Percentiles rank a stretch among this genome's conserved stretches.
These are phyloP conservation scores for Aciculoconidium aculeatum DNA, from an alignment of 805 yeast species.

Conservation along the genomic window DNA sequence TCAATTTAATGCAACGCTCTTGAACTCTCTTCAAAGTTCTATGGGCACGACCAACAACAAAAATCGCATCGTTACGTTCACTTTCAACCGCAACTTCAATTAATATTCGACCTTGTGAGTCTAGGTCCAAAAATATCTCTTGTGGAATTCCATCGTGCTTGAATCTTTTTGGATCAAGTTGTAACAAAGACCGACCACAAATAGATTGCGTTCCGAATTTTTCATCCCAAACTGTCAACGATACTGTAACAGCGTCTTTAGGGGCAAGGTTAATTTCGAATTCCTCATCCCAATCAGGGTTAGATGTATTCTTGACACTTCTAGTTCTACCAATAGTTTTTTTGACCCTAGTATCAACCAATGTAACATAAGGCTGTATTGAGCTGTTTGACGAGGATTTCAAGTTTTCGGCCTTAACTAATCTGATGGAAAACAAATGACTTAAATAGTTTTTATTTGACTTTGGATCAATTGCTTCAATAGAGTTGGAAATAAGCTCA, in stretches of 20 bases:
- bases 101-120: conserved; percentile 61
- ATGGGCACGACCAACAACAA: conserved; percentile 71
- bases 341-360: conserved; percentile 50
- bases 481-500: conserved; percentile 43
- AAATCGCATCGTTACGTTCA: conserved; percentile 75
- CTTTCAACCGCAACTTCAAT: conserved; percentile 71
- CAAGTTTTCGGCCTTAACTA: conserved; percentile 60
- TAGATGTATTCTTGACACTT: conserved; percentile 50
- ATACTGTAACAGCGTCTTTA: conserved; percentile 39
- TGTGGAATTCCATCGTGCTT: conserved; percentile 65
- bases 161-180: conserved; percentile 57
- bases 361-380: conserved; percentile 55
- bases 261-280: conserved; percentile 51
- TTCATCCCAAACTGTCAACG: conserved; percentile 70
- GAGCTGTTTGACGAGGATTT: conserved; percentile 27
- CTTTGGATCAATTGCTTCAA: conserved; percentile 29
- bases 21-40: conserved; percentile 58
- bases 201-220: conserved; percentile 50
- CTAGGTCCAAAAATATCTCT: conserved; percentile 53
- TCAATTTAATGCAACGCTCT: conserved; percentile 59
- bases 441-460: conserved; percentile 30
- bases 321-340: conserved; percentile 65
- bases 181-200: conserved; percentile 58
- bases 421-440: conserved; percentile 57
- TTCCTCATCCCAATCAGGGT: conserved; percentile 86